Percentiles rank a stretch among this genome's conserved stretches.
phyloP scores from a whole-genome alignment of 2,329 filamentous ascomycete species.

The Botrytis fragariae region DNA sequence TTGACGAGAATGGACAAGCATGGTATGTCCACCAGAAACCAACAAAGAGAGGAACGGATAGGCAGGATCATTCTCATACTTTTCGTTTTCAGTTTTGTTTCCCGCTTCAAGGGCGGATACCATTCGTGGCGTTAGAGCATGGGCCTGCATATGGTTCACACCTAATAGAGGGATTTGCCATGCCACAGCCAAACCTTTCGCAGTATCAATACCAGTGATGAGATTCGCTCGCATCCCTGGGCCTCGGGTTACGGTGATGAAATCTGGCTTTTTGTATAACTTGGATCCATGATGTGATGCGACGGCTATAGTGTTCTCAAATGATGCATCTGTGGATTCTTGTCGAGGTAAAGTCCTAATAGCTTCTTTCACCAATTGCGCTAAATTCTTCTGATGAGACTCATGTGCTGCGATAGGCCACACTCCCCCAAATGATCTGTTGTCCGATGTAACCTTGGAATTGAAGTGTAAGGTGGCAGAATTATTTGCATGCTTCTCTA shows the following conservation, averaged over 20 bases:
- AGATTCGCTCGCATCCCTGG: slow-evolving; percentile 85
- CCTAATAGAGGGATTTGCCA: slow-evolving; percentile 81
- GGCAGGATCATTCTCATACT: slow-evolving; percentile 41
- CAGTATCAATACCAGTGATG: slow-evolving; percentile 73
- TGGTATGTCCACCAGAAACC: slow-evolving; percentile 88
- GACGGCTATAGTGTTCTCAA: slow-evolving; percentile 23
- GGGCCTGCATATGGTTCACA: slow-evolving; percentile 97
- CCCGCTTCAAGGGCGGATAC: slow-evolving; percentile 55
- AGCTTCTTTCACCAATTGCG: slow-evolving; percentile 64
- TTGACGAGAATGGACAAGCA: slow-evolving; percentile 71
- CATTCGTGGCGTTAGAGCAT: slow-evolving; percentile 83
- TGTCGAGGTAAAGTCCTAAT: slow-evolving; percentile 49
- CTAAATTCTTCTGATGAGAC: slow-evolving; percentile 72
- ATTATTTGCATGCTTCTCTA: slow-evolving; percentile 53
- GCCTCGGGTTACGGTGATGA: slow-evolving; percentile 85
- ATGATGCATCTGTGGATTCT: slow-evolving; percentile 24
- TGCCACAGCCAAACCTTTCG: slow-evolving; percentile 81
- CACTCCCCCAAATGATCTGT: slow-evolving; percentile 71
- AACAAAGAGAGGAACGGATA: slow-evolving; percentile 90
- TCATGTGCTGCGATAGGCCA: slow-evolving; percentile 73
- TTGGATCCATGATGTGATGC: slow-evolving; percentile 26
- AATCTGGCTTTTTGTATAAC: slow-evolving; percentile 61
- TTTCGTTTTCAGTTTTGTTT: neutral
- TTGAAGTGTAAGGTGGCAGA: slow-evolving; percentile 69
- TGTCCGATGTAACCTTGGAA: slow-evolving; percentile 77